phyloP scores from a whole-genome alignment of 768 basidiomycete genomes.

The Boletus huronensis region DNA sequence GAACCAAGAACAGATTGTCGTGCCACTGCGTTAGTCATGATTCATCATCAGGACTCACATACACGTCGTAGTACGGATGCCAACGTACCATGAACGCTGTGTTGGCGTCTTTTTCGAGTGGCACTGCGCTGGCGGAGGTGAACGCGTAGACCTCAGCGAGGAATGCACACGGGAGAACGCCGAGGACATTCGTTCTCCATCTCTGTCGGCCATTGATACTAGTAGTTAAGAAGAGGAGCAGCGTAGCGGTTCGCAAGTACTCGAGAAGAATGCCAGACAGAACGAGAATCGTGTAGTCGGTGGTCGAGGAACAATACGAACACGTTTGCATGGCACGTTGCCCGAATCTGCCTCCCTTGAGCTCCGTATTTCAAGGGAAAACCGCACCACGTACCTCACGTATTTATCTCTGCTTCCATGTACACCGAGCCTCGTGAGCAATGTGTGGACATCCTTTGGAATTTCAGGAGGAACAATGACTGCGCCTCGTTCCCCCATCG shows the following conservation, averaged over 20 bases:
- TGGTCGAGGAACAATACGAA: constrained; percentile 57
- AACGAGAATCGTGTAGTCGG: constrained; percentile 59
- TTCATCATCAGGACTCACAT: background rate
- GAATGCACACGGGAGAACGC: constrained; percentile 45
- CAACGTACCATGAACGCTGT: constrained; percentile 39
- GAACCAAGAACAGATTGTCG: constrained; percentile 51
- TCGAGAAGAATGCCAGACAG: constrained; percentile 52
- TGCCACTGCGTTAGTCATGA: constrained; percentile 52
- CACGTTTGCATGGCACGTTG: constrained; percentile 62
- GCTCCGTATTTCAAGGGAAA: background rate
- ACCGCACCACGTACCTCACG: constrained; percentile 44
- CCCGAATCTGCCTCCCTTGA: constrained; percentile 50
- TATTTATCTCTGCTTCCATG: constrained; percentile 59
- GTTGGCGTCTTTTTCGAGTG: constrained; percentile 40
- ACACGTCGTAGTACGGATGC: background rate
- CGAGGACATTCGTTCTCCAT: constrained; percentile 45
- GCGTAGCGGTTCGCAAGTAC: constrained; percentile 54
- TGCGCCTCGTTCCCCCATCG: constrained; percentile 11
- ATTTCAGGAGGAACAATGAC: constrained; percentile 29
- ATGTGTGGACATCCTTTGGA: constrained; percentile 45
- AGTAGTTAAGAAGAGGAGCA: constrained; percentile 46
- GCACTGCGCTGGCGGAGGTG: constrained; percentile 43
- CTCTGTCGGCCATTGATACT: constrained; percentile 38
- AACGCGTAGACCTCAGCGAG: constrained; percentile 55
- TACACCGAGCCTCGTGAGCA: constrained; percentile 53